Evolutionary conservation across 768 basidiomycete genomes (phyloP), one percentile per base, ranked within the genome.

Genomic region (Podaxis sp.): DNA sequence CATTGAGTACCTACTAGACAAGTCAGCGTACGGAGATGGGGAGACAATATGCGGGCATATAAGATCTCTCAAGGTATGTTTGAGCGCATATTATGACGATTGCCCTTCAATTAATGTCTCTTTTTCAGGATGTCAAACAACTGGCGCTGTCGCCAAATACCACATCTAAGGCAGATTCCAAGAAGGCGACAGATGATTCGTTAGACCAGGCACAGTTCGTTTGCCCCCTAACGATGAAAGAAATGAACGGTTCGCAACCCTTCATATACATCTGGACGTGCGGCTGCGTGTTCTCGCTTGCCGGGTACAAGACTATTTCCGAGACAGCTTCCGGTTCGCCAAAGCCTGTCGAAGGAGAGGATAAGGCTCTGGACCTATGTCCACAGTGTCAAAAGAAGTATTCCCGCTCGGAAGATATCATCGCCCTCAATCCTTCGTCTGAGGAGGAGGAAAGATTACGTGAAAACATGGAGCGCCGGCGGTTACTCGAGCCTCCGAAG

Each of bases 11-110:
- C 80, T 98, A 36, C 77, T 99, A 15, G 92, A 96, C 73, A 87
- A 86, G 68, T 77, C 84, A 3, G 82, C 87, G 2, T 96, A 95
- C 72, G 94, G 96, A 5, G 97, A 99, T 66, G 96, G 95, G 0
- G 89, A 90, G 67, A 84, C 86, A 64, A 96, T 97, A 69, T 98
- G 96, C 71, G 92, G 95, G 2, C 93, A 99, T 75, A 88, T 99
- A 46, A 83, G 91, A 63, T 90, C 90, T 17, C 72, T 97, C 48
- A 98, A 96, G 86, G 95, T 95, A 68, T 63, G 87, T 75, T 12
- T 24, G 49, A 17, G 12, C 42, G 39, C 19, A 8, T 12, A 24
- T 62, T 4, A 3, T 54, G 2, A 57, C 9, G 17, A 2, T 22
- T 13, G 5, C n/a, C 59, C 30, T n/a, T 26, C 6, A 4, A 19